Conservation (phyloP, 345 rosid genomes). For the Alliaria petiolata region DNA sequence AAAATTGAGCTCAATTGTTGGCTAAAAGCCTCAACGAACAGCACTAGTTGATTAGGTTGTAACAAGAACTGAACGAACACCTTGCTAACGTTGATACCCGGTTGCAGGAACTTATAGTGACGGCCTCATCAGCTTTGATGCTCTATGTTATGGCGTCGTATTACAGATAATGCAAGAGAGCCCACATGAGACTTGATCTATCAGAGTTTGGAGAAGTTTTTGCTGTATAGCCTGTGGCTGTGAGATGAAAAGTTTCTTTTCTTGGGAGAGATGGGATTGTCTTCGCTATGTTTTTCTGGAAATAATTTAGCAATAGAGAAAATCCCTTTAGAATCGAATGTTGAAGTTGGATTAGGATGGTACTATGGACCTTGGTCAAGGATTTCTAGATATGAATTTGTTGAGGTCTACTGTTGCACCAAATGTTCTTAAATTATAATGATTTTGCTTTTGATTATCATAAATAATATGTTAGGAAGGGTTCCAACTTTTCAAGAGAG, state of each 20-base stretch:
- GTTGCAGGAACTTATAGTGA: conserved; percentile 63
- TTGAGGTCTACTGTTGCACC: no score
- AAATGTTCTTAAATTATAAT: no score
- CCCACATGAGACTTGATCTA: not conserved
- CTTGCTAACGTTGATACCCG: not conserved
- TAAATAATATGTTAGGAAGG: not conserved
- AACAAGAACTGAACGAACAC: not conserved
- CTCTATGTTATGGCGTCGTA: conserved; percentile 52
- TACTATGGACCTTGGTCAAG: not conserved
- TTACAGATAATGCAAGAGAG: conserved; percentile 38
- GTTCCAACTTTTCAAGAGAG: not conserved
- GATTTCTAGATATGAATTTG: not conserved
- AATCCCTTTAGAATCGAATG: not conserved
- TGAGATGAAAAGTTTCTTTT: conserved; percentile 1
- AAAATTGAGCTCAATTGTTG: not conserved
- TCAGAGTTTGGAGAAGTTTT: conserved; percentile 7
- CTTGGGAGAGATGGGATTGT: no score
- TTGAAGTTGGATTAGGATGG: no score
- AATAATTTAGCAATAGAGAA: not conserved
- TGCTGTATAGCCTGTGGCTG: conserved; percentile 6
- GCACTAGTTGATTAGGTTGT: conserved; percentile 5
- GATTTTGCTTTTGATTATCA: no score
- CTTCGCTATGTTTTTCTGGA: not conserved
- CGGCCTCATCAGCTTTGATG: conserved; percentile 44
- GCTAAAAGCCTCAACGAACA: not conserved